These are phyloP conservation scores for Closterium sp. DNA, from an alignment of 139 green algal species.

Conservation along the genomic window DNA sequence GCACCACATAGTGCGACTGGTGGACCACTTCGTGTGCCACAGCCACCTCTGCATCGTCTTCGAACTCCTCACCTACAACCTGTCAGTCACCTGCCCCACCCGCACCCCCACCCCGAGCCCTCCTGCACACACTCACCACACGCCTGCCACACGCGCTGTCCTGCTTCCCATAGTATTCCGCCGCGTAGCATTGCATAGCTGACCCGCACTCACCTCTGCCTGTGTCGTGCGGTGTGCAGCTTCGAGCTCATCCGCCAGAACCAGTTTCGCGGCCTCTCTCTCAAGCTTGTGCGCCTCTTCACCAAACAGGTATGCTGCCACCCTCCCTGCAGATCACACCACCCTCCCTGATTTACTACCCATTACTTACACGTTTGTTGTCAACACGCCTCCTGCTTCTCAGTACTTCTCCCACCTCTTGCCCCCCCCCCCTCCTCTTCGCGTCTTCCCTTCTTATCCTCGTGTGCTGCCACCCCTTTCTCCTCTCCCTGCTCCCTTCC, in stretches of 20 bases:
- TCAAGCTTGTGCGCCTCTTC: constrained; percentile 86
- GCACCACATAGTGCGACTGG: constrained; percentile 90
- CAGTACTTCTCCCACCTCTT: background rate
- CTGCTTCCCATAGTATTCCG: too few species aligned
- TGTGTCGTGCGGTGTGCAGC: background rate
- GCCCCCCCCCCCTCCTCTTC: background rate
- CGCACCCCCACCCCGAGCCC: background rate
- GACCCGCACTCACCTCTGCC: too few species aligned
- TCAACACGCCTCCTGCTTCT: background rate
- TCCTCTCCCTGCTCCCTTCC: background rate
- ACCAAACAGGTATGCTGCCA: constrained; percentile 40
- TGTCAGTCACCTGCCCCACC: background rate
- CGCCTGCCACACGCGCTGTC: too few species aligned
- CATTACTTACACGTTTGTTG: background rate
- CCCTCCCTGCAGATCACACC: too few species aligned
- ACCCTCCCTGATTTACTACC: too few species aligned
- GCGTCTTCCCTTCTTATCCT: background rate
- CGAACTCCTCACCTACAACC: constrained; percentile 82
- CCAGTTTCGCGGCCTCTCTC: constrained; percentile 82
- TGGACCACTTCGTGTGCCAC: constrained; percentile 86
- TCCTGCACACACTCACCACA: background rate
- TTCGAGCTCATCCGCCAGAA: constrained; percentile 97
- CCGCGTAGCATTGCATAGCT: too few species aligned
- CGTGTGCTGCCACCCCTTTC: background rate
- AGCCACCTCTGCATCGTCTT: constrained; percentile 97